Evolutionary conservation across 2,329 filamentous ascomycete genomes (phyloP).

Genomic region (Cordyceps tenuipes): DNA sequence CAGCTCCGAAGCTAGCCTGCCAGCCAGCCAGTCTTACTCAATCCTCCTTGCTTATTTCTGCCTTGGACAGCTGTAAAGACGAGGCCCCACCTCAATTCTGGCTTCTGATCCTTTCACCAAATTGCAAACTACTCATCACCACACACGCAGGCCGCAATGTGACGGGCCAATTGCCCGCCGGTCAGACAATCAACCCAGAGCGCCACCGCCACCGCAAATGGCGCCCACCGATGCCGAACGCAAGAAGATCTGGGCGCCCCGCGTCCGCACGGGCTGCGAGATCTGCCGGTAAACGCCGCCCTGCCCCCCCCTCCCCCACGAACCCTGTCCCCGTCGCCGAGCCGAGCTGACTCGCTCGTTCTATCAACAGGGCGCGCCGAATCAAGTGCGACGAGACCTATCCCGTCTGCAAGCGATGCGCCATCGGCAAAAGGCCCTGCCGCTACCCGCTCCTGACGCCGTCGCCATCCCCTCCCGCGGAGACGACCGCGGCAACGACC

Average conservation of each 20-base stretch:
- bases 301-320: background rate
- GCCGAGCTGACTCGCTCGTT: background rate
- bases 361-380: background rate
- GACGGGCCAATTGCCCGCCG: too few species aligned
- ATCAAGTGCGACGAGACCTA: constrained; percentile 6
- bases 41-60: too few species aligned
- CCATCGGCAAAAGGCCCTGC: background rate
- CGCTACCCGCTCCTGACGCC: background rate
- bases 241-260: background rate
- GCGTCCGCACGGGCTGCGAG: background rate
- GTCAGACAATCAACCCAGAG: too few species aligned
- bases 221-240: background rate
- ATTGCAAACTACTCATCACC: too few species aligned
- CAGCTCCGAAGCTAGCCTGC: too few species aligned
- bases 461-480: background rate
- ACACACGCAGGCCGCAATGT: too few species aligned
- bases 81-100: too few species aligned
- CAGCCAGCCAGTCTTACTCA: too few species aligned
- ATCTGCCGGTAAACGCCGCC: background rate
- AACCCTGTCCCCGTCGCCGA: background rate
- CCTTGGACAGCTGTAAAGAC: too few species aligned
- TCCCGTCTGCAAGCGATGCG: background rate
- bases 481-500: background rate
- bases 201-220: background rate
- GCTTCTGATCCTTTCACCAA: too few species aligned